A percentile compares a stretch with the other conserved stretches of the same genome.
Conservation (phyloP, 2,329 filamentous ascomycete species). For the Ophiostoma populinum region DNA sequence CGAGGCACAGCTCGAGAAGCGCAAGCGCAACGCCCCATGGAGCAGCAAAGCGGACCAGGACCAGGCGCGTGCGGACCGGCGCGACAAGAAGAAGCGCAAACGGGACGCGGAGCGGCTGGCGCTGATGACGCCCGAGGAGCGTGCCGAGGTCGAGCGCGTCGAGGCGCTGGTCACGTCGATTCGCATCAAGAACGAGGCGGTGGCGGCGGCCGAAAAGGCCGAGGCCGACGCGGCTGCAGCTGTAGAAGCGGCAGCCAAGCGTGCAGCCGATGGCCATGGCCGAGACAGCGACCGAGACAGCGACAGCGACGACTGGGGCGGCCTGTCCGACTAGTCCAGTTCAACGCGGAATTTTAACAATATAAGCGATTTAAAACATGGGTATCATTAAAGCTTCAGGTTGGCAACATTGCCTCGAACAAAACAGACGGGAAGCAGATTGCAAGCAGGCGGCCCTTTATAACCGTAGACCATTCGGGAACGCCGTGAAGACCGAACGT, state of each 20-base stretch:
- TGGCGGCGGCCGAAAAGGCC: background rate
- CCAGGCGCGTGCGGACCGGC: constrained; percentile 31
- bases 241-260: too few species aligned
- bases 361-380: too few species aligned
- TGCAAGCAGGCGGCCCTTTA: too few species aligned
- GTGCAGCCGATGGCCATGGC: too few species aligned
- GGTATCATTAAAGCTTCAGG: constrained; percentile 4
- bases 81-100: constrained; percentile 20
- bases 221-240: too few species aligned
- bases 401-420: too few species aligned
- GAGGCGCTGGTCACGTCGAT: constrained; percentile 47
- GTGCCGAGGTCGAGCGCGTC: constrained; percentile 42
- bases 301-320: constrained; percentile 4
- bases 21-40: constrained; percentile 52
- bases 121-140: constrained; percentile 55
- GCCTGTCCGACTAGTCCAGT: constrained; percentile 4
- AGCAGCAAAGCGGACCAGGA: constrained; percentile 53
- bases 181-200: constrained; percentile 35
- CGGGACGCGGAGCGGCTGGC: constrained; percentile 44
- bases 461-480: too few species aligned
- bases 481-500: too few species aligned
- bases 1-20: constrained; percentile 21
- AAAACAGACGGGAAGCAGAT: too few species aligned
- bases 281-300: background rate
- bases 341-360: too few species aligned